Percentiles rank a stretch among this genome's conserved stretches.
Conservation (phyloP, 2,329 filamentous ascomycete species). For the Penicillium sp. region DNA sequence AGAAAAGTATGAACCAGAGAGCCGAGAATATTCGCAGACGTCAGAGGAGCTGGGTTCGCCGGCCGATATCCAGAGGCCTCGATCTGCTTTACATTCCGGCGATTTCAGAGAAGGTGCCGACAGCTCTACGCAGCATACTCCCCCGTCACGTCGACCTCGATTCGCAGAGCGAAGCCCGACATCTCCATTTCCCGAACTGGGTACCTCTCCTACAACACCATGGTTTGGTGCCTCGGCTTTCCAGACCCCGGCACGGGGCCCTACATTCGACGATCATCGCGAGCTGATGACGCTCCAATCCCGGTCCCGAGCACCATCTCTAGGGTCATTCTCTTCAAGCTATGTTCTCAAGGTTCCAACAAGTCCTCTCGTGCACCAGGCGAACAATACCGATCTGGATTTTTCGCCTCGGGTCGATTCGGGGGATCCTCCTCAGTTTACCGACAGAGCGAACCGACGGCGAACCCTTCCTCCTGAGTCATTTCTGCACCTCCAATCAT, state of each 20-base stretch:
- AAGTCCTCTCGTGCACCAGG: constrained; percentile 84
- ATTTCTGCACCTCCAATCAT: constrained; percentile 52
- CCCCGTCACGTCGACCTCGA: constrained; percentile 24
- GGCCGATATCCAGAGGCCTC: constrained; percentile 72
- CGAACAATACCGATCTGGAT: constrained; percentile 77
- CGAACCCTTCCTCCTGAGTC: constrained; percentile 69
- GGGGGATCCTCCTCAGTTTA: constrained; percentile 49
- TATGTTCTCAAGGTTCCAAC: constrained; percentile 87
- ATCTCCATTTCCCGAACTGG: constrained; percentile 21
- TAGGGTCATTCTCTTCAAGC: constrained; percentile 71
- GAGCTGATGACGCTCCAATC: constrained; percentile 18
- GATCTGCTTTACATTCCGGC: constrained; percentile 67
- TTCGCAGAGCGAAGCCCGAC: constrained; percentile 17
- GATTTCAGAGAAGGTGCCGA: constrained; percentile 58
- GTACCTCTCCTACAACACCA: constrained; percentile 56
- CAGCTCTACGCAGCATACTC: constrained; percentile 29
- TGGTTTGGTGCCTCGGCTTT: constrained; percentile 48
- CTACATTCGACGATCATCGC: constrained; percentile 16
- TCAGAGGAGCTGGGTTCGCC: constrained; percentile 54
- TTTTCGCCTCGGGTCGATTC: constrained; percentile 55
- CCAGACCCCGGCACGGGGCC: constrained; percentile 14
- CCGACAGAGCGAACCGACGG: constrained; percentile 57
- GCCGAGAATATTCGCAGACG: constrained; percentile 33
- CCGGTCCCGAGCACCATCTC: constrained; percentile 55
- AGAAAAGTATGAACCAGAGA: constrained; percentile 11